Conservation (phyloP, 345 rosid species). For the Lumnitzera racemosa region DNA sequence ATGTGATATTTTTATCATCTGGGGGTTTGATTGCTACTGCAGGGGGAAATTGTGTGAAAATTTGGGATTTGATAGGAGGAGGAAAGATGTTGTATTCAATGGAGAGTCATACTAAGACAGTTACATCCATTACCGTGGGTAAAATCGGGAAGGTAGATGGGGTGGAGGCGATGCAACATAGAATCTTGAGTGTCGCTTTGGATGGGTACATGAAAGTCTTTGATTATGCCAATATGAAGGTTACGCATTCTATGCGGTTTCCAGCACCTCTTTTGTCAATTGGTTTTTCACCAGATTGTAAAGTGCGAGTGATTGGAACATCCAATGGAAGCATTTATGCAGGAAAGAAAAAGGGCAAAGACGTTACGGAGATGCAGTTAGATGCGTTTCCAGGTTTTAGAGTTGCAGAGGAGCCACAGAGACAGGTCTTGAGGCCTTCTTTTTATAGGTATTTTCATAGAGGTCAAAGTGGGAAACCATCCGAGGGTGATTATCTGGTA, state of each 20-base stretch:
- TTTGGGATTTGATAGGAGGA: slow-evolving; percentile 90
- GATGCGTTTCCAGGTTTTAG: slow-evolving; percentile 27
- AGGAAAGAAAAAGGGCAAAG: slow-evolving; percentile 63
- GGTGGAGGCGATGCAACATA: slow-evolving; percentile 35
- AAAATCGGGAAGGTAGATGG: slow-evolving; percentile 31
- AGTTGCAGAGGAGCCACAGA: slow-evolving; percentile 31
- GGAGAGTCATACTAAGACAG: slow-evolving; percentile 96
- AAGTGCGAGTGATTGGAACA: slow-evolving; percentile 55
- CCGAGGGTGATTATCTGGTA: slow-evolving; percentile 55
- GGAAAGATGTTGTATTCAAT: slow-evolving; percentile 71
- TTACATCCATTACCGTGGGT: slow-evolving; percentile 64
- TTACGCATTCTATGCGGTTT: slow-evolving; percentile 81
- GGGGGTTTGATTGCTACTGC: slow-evolving; percentile 86
- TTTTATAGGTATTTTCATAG: slow-evolving; percentile 75
- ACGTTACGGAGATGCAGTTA: slow-evolving; percentile 25
- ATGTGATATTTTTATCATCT: slow-evolving; percentile 75
- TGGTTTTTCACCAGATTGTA: slow-evolving; percentile 52
- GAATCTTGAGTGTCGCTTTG: slow-evolving; percentile 73
- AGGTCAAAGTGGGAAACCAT: slow-evolving; percentile 76
- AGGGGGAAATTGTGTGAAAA: slow-evolving; percentile 70
- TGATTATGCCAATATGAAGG: slow-evolving; percentile 67
- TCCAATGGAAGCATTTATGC: slow-evolving; percentile 69
- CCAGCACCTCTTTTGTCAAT: slow-evolving; percentile 82
- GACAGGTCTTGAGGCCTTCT: slow-evolving; percentile 43
- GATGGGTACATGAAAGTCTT: slow-evolving; percentile 95